Conservation (phyloP, 768 basidiomycete genomes). For the Suillus subalutaceus region DNA sequence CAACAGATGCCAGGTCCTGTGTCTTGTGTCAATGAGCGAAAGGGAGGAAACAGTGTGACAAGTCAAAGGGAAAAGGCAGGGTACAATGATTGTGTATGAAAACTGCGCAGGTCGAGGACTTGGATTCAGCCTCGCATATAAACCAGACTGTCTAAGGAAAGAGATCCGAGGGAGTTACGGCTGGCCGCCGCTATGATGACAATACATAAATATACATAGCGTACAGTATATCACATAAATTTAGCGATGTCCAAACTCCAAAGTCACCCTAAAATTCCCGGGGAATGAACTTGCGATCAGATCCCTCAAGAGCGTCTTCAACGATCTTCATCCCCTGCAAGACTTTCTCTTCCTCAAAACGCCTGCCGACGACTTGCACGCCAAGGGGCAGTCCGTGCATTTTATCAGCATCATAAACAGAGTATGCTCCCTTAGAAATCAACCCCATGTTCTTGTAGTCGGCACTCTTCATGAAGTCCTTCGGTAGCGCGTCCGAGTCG, state of each 20-base stretch:
- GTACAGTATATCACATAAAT: not conserved
- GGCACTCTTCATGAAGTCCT: constrained; percentile 28
- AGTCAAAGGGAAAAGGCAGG: no score
- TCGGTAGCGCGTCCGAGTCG: constrained; percentile 42
- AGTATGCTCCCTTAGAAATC: constrained; percentile 49
- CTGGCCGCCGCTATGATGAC: no score
- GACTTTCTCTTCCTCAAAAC: constrained; percentile 75
- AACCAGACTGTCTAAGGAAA: no score
- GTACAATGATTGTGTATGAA: no score
- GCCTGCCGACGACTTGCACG: constrained; percentile 62
- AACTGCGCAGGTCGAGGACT: no score
- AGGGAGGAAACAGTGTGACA: no score
- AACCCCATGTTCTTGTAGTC: constrained; percentile 40
- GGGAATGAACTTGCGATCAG: constrained; percentile 26
- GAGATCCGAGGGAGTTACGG: no score
- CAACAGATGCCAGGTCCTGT: no score
- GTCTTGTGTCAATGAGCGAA: no score
- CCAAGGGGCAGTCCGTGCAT: constrained; percentile 74
- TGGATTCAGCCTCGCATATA: no score
- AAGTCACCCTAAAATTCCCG: constrained; percentile 19
- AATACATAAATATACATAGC: not conserved
- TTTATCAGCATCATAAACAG: constrained; percentile 57
- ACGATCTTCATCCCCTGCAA: constrained; percentile 70
- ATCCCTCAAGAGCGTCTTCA: constrained; percentile 33
- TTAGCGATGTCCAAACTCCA: not conserved